Conservation (phyloP, 139 green algal species). For the Marvania coccoides region DNA sequence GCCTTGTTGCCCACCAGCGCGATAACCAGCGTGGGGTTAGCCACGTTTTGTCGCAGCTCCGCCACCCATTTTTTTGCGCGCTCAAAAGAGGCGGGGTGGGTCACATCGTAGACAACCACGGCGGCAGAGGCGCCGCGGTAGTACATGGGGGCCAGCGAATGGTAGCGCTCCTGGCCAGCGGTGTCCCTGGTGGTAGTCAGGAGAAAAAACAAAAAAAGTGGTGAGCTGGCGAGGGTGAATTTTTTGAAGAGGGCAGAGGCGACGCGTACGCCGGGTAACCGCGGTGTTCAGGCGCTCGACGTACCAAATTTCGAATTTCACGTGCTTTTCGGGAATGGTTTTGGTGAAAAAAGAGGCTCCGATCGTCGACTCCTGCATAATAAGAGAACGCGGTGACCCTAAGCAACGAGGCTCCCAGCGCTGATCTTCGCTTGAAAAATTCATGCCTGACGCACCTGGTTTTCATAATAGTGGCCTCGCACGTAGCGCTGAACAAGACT, state of each 20-base stretch:
- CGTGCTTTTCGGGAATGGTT: slow-evolving; percentile 83
- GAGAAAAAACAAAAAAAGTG: slow-evolving; percentile 1
- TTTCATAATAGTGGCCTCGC: slow-evolving; percentile 95
- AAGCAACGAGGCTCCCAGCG: background rate
- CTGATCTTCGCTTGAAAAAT: background rate
- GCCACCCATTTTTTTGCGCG: slow-evolving; percentile 87
- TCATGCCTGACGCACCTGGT: slow-evolving; percentile 66
- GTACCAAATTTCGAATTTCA: slow-evolving; percentile 99
- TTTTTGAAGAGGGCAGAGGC: background rate
- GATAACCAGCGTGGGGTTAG: slow-evolving; percentile 91
- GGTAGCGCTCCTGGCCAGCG: slow-evolving; percentile 96
- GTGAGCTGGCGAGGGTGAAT: background rate
- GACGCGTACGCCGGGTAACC: background rate
- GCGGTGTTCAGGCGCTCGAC: background rate
- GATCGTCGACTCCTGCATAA: slow-evolving; percentile 91
- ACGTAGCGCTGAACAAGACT: slow-evolving; percentile 93
- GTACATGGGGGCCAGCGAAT: slow-evolving; percentile 98
- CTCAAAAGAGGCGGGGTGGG: slow-evolving; percentile 74
- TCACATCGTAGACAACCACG: slow-evolving; percentile 88
- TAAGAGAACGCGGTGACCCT: background rate
- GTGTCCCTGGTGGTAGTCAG: slow-evolving; percentile 67
- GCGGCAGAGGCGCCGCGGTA: slow-evolving; percentile 94
- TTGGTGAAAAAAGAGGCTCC: slow-evolving; percentile 98
- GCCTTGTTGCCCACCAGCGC: slow-evolving; percentile 96
- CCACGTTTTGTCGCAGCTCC: slow-evolving; percentile 66